Evolutionary conservation across 2,329 filamentous ascomycete genomes (phyloP).

Genomic region (Neocatenulostroma microsporum): DNA sequence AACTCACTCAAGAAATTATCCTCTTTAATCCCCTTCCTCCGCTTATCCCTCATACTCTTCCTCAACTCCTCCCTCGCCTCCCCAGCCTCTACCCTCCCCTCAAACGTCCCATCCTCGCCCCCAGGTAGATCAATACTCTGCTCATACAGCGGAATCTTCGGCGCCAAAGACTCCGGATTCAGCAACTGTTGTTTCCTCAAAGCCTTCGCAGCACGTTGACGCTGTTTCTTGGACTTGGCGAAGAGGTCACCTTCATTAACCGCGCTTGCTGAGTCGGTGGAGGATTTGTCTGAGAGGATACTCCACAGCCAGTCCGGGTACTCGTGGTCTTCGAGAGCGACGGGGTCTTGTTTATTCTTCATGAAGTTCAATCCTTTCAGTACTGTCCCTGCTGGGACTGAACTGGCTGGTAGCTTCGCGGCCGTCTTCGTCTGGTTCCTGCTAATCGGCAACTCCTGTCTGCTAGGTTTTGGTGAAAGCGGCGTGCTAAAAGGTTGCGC

Average conservation of each 20-base stretch:
- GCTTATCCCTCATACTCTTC: constrained; percentile 64
- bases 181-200: constrained; percentile 55
- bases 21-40: constrained; percentile 73
- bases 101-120: constrained; percentile 41
- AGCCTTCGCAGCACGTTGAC: constrained; percentile 61
- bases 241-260: constrained; percentile 64
- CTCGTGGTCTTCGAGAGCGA: constrained; percentile 64
- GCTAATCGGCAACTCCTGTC: constrained; percentile 22
- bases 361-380: constrained; percentile 69
- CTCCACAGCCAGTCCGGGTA: constrained; percentile 78
- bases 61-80: constrained; percentile 55
- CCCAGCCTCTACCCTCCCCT: constrained; percentile 40
- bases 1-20: constrained; percentile 74
- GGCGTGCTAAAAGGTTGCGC: constrained; percentile 41
- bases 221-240: constrained; percentile 78
- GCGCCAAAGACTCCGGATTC: constrained; percentile 55
- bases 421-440: constrained; percentile 22
- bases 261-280: too few relatives aligned
- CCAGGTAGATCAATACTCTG: constrained; percentile 67
- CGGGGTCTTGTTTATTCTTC: constrained; percentile 64
- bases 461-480: constrained; percentile 24
- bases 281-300: too few relatives aligned
- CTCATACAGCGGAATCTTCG: constrained; percentile 64
- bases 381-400: constrained; percentile 59
- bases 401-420: constrained; percentile 24